phyloP scores from a whole-genome alignment of 305 asterid genomes.

The Fraxinus floribunda region DNA sequence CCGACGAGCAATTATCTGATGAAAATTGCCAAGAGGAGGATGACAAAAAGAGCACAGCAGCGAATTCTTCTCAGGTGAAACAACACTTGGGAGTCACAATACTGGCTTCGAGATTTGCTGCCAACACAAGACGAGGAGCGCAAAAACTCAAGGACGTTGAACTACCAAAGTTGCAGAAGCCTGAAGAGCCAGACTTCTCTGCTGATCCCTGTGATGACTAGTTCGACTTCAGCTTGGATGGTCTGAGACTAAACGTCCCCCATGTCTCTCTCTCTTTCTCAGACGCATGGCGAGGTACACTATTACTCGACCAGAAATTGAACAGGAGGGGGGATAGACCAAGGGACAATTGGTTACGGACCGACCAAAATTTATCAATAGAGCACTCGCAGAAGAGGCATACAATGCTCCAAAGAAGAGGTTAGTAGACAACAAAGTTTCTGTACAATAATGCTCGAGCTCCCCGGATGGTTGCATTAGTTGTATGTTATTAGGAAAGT shows the following conservation, averaged over 20 bases:
- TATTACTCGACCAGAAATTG: background rate
- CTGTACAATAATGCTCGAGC: slow-evolving; percentile 26
- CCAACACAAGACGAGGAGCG: slow-evolving; percentile 61
- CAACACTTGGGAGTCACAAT: slow-evolving; percentile 55
- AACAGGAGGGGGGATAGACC: too few species aligned
- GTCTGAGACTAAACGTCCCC: background rate
- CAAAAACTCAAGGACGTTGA: slow-evolving; percentile 49
- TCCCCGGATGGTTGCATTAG: background rate
- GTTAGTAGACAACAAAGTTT: background rate
- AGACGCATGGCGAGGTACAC: background rate
- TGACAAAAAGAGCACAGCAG: background rate
- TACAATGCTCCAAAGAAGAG: background rate
- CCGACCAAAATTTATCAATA: too few species aligned
- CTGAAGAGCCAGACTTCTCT: slow-evolving; percentile 72
- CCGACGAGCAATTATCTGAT: slow-evolving; percentile 25
- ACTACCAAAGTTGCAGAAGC: slow-evolving; percentile 53
- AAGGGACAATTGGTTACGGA: too few species aligned
- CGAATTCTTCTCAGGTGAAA: slow-evolving; percentile 26
- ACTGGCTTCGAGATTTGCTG: slow-evolving; percentile 63
- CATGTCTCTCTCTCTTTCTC: background rate
- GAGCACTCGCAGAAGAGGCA: background rate
- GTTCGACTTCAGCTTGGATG: slow-evolving; percentile 9
- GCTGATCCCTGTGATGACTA: slow-evolving; percentile 57
- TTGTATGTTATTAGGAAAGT: slow-evolving; percentile 1
- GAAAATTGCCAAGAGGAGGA: slow-evolving; percentile 32